These are phyloP conservation scores for Reutealis trisperma DNA, from an alignment of 345 rosid species.

Conservation along the genomic window DNA sequence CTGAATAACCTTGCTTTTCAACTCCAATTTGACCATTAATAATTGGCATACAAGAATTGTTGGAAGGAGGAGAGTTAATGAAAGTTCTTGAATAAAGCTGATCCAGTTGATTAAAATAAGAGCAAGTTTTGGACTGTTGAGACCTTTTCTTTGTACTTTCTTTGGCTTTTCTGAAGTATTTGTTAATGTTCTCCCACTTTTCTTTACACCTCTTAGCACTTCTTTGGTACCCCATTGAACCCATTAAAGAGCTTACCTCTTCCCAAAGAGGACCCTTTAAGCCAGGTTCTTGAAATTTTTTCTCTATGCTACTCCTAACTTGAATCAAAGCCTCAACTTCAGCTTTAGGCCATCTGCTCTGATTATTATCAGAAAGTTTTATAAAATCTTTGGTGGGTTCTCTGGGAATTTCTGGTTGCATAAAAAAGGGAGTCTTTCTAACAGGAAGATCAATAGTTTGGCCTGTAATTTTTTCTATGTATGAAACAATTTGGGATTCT, in stretches of 20 bases:
- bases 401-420: conserved; percentile 22
- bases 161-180: conserved; percentile 45
- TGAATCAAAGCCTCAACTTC: conserved; percentile 51
- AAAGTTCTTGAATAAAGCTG: conserved; percentile 37
- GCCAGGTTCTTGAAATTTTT: conserved; percentile 44
- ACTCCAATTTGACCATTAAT: conserved; percentile 7
- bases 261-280: conserved; percentile 48
- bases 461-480: conserved; percentile 49
- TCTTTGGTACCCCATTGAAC: conserved; percentile 44
- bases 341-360: conserved; percentile 39
- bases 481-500: conserved; percentile 39
- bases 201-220: conserved; percentile 53
- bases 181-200: conserved; percentile 57
- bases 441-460: conserved; percentile 38
- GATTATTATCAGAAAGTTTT: conserved; percentile 10
- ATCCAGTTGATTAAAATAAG: conserved; percentile 44
- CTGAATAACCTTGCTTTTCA: conserved; percentile 32
- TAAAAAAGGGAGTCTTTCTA: conserved; percentile 13
- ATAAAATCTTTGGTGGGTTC: conserved; percentile 22
- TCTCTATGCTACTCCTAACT: conserved; percentile 34
- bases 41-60: background rate
- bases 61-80: conserved; percentile 1
- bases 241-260: conserved; percentile 42
- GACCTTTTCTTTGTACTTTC: conserved; percentile 33
- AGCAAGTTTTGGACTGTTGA: conserved; percentile 38